Evolutionary conservation across 129 eudicot genomes (phyloP).

Genomic region (Flaveria robusta): DNA sequence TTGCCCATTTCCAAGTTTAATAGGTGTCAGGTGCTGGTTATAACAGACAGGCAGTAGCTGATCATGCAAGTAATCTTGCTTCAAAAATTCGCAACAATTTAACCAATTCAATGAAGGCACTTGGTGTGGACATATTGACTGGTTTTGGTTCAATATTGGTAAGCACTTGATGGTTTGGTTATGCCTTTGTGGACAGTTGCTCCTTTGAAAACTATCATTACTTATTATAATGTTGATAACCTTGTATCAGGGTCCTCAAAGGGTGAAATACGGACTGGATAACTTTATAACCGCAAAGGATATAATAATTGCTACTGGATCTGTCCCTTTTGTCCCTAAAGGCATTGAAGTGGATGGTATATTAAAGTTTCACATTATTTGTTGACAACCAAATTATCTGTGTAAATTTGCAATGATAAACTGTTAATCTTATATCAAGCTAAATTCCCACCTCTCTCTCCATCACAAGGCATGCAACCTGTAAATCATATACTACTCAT

Average conservation of each 20-base stretch:
- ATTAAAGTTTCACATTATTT: conserved; percentile 1
- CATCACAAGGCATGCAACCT: conserved; percentile 1
- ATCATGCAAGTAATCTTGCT: conserved; percentile 91
- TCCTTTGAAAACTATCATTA: conserved; percentile 6
- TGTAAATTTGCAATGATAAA: conserved; percentile 8
- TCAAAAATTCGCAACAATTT: conserved; percentile 75
- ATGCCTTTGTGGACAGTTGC: background rate
- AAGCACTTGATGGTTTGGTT: conserved; percentile 28
- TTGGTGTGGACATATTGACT: conserved; percentile 95
- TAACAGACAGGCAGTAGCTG: conserved; percentile 88
- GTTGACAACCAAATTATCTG: background rate
- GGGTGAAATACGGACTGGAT: conserved; percentile 69
- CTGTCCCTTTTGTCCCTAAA: conserved; percentile 83
- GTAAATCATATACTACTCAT: background rate
- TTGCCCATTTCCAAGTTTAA: conserved; percentile 33
- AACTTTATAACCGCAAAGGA: conserved; percentile 71
- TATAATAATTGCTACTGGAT: conserved; percentile 94
- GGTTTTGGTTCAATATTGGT: conserved; percentile 83
- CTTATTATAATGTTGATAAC: conserved; percentile 16
- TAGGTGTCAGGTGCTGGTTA: conserved; percentile 87
- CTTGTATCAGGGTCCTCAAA: conserved; percentile 78
- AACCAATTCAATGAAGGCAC: conserved; percentile 78
- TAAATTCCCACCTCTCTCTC: background rate
- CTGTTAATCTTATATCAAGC: background rate
- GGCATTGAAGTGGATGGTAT: conserved; percentile 97